A percentile compares a stretch with the other conserved stretches of the same genome.
Evolutionary conservation across 2,329 filamentous ascomycete species (phyloP).

Genomic region (Beauveria asiatica): DNA sequence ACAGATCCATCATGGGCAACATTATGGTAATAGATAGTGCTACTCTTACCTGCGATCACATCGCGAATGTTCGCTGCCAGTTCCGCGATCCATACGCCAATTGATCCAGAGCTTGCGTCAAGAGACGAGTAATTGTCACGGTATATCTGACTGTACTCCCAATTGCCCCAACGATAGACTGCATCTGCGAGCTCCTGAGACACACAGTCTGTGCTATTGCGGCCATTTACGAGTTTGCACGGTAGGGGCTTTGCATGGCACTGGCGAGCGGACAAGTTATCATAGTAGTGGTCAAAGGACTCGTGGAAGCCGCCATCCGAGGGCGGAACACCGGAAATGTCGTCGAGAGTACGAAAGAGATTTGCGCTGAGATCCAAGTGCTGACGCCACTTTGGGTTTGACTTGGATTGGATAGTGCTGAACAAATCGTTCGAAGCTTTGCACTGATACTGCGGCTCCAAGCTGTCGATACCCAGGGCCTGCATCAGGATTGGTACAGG

Average conservation of each 20-base stretch:
- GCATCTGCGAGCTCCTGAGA: conserved; percentile 53
- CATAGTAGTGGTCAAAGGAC: conserved; percentile 75
- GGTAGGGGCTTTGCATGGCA: conserved; percentile 68
- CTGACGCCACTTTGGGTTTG: conserved; percentile 46
- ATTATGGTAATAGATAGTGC: conserved; percentile 58
- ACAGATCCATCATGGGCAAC: conserved; percentile 73
- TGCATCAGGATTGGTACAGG: conserved; percentile 41
- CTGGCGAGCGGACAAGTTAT: conserved; percentile 71
- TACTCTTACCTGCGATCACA: conserved; percentile 32
- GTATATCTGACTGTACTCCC: conserved; percentile 74
- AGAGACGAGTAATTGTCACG: conserved; percentile 58
- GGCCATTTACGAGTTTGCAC: conserved; percentile 45
- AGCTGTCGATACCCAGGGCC: conserved; percentile 54
- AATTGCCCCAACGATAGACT: conserved; percentile 69
- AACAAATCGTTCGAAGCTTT: conserved; percentile 36
- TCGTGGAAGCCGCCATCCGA: conserved; percentile 56
- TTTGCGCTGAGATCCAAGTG: conserved; percentile 50
- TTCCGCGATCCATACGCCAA: conserved; percentile 69
- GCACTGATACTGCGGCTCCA: conserved; percentile 68
- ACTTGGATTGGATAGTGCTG: conserved; percentile 33
- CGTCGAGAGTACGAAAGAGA: conserved; percentile 55
- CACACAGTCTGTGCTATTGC: conserved; percentile 49
- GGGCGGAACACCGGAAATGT: conserved; percentile 55
- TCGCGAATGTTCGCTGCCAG: conserved; percentile 56
- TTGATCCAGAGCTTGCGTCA: conserved; percentile 49